A percentile compares a stretch with the other conserved stretches of the same genome.
Evolutionary conservation across 2,329 filamentous ascomycete species (phyloP).

Genomic region (Hypoxylon rubiginosum): DNA sequence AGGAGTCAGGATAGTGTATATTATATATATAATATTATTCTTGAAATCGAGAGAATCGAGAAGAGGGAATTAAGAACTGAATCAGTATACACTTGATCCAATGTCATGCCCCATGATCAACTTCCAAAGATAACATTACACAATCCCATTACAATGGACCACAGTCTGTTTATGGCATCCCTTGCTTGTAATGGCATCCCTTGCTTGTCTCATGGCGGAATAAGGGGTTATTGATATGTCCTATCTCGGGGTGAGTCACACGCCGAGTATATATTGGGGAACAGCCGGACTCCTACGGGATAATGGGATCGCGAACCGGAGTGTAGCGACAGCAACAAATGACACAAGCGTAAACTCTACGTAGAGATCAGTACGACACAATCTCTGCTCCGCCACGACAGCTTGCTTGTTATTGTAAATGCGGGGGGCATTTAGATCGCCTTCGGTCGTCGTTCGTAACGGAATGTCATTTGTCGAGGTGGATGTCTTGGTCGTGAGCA

Average conservation of each 20-base stretch:
- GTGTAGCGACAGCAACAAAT: slow-evolving; percentile 16
- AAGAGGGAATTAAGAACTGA: not conserved
- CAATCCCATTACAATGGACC: not conserved
- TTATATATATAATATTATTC: slow-evolving; percentile 4
- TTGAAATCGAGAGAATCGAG: not conserved
- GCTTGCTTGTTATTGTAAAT: slow-evolving; percentile 18
- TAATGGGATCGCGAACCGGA: not conserved
- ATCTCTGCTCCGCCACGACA: slow-evolving; percentile 15
- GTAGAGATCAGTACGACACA: slow-evolving; percentile 10
- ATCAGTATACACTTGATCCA: no score
- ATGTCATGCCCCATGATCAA: not conserved
- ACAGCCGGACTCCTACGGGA: not conserved
- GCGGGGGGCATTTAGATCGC: slow-evolving; percentile 18
- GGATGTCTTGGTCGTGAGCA: slow-evolving; percentile 33
- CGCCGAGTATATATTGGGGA: slow-evolving; percentile 9
- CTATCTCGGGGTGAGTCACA: slow-evolving; percentile 22
- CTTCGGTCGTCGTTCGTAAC: slow-evolving; percentile 28
- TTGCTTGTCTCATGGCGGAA: not conserved
- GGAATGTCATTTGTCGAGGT: slow-evolving; percentile 24
- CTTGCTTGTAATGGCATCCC: not conserved
- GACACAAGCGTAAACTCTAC: not conserved
- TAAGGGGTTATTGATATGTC: slow-evolving; percentile 9
- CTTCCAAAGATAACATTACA: not conserved
- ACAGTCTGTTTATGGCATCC: not conserved
- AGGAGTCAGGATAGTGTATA: not conserved